Percentiles rank a stretch among this genome's conserved stretches.
phyloP scores from a whole-genome alignment of 23 red algal species.

The Gracilaria caudata region DNA sequence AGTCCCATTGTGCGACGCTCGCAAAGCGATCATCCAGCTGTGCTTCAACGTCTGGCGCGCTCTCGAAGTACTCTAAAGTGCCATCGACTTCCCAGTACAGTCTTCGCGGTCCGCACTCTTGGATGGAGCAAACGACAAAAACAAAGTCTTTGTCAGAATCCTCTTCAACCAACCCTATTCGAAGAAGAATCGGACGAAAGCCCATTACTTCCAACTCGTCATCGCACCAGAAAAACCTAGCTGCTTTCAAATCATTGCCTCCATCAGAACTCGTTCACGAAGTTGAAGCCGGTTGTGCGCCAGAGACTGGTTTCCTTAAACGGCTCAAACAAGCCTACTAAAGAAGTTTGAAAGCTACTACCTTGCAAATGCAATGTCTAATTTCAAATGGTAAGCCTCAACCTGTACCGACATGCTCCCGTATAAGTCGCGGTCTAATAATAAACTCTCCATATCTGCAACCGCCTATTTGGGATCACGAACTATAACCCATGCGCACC shows the following conservation, averaged over 20 bases:
- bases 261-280: constrained; percentile 37
- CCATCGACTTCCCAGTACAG: not conserved
- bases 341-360: constrained; percentile 33
- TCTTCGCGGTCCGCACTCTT: not conserved
- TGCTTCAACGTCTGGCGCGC: not conserved
- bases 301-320: constrained; percentile 25
- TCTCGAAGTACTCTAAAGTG: constrained; percentile 5
- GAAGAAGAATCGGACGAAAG: constrained; percentile 1
- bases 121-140: constrained; percentile 13
- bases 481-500: not conserved
- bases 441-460: constrained; percentile 20
- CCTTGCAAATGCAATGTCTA: constrained; percentile 47
- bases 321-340: constrained; percentile 15
- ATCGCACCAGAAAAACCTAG: constrained; percentile 20
- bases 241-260: constrained; percentile 18
- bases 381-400: constrained; percentile 18
- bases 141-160: not conserved
- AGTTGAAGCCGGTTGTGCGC: constrained; percentile 39
- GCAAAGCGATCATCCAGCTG: not conserved
- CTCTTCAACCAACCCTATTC: not conserved
- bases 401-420: constrained; percentile 38
- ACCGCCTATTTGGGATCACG: constrained; percentile 36
- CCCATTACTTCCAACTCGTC: not conserved
- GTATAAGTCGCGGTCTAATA: constrained; percentile 30
- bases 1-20: not conserved